These are phyloP conservation scores for Aspergillus brunneoviolaceus DNA, from an alignment of 2,329 filamentous ascomycete genomes.

Conservation along the genomic window DNA sequence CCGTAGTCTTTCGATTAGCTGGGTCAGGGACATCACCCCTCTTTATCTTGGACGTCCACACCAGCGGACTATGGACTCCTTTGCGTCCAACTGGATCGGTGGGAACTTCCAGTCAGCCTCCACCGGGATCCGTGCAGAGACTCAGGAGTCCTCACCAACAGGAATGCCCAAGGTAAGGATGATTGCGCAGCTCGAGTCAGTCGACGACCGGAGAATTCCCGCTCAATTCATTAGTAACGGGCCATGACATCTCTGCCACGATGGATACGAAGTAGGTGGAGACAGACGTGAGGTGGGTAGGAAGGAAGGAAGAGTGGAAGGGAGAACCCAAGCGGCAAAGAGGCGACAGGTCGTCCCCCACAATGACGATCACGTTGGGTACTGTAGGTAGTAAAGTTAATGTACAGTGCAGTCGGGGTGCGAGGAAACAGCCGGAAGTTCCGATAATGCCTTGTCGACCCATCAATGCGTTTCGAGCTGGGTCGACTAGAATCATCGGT, in stretches of 20 bases:
- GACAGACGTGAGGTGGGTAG: constrained; percentile 6
- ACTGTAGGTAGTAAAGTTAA: no score
- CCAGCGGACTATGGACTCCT: not conserved
- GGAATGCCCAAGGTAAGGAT: not conserved
- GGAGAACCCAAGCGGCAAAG: constrained; percentile 8
- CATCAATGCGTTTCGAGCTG: constrained; percentile 21
- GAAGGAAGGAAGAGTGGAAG: not conserved
- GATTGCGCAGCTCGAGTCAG: not conserved
- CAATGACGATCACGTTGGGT: not conserved
- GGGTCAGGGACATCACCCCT: not conserved
- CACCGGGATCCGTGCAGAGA: constrained; percentile 3
- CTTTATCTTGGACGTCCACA: not conserved
- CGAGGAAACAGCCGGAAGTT: not conserved
- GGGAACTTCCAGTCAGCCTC: constrained; percentile 4
- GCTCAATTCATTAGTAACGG: not conserved
- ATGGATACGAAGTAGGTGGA: constrained; percentile 3
- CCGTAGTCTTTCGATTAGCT: not conserved
- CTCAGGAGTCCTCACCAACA: not conserved
- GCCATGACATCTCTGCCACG: constrained; percentile 3
- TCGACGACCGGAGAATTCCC: not conserved
- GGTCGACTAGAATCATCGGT: constrained; percentile 22
- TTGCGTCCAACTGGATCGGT: not conserved
- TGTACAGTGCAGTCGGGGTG: not conserved
- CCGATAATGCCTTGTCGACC: constrained; percentile 8
- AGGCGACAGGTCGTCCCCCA: constrained; percentile 8